Percentiles rank a stretch among this genome's conserved stretches.
Conservation (phyloP, 2,329 filamentous ascomycete genomes). For the Colletotrichum orchidophilum region DNA sequence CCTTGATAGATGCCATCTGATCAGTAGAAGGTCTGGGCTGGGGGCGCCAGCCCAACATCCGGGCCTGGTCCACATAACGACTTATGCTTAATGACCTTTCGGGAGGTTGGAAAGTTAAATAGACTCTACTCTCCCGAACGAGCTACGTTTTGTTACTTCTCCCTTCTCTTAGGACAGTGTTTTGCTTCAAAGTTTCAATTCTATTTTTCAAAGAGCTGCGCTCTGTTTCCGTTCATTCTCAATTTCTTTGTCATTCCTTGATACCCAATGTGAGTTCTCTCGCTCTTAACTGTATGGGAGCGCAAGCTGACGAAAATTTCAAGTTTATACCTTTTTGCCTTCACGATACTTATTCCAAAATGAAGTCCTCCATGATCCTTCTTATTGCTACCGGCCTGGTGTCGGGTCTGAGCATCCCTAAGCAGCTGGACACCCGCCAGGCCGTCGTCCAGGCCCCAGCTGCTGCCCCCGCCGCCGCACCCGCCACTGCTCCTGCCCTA, state of each 20-base stretch:
- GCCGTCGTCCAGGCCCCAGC: constrained; percentile 4
- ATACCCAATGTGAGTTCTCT: constrained; percentile 23
- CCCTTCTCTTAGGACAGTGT: constrained; percentile 29
- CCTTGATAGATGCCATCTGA: constrained; percentile 20
- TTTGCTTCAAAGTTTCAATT: constrained; percentile 23
- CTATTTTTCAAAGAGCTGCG: constrained; percentile 38
- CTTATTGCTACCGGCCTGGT: constrained; percentile 43
- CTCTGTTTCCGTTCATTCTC: constrained; percentile 40
- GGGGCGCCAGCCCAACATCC: neutral
- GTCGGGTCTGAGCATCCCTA: constrained; percentile 41
- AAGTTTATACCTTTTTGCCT: constrained; percentile 15
- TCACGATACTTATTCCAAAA: constrained; percentile 34
- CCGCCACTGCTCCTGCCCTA: neutral
- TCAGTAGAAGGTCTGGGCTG: neutral
- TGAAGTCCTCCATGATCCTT: constrained; percentile 42
- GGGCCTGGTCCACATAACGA: neutral
- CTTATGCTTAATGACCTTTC: constrained; percentile 24
- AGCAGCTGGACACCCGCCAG: constrained; percentile 20
- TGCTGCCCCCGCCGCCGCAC: neutral
- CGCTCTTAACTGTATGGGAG: too few species aligned
- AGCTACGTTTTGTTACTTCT: constrained; percentile 13
- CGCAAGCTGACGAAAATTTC: neutral
- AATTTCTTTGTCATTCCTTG: constrained; percentile 28
- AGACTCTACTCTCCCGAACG: constrained; percentile 8
- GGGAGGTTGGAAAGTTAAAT: constrained; percentile 18